These are phyloP conservation scores for Dovyalis caffra DNA, from an alignment of 345 rosid species.

Conservation along the genomic window DNA sequence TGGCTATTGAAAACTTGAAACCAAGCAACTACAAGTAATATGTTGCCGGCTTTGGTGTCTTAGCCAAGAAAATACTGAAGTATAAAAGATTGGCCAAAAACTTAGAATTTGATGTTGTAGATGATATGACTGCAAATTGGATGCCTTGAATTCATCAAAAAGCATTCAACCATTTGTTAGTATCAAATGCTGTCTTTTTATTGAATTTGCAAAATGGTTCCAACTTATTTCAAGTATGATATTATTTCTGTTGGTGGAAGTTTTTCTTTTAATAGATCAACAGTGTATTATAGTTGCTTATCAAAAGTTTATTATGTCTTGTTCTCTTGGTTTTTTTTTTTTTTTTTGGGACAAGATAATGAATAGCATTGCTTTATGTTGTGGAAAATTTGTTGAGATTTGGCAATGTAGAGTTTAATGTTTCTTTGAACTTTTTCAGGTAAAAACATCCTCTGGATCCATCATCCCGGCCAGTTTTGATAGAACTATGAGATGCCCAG, in stretches of 20 bases:
- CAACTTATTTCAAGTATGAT: not conserved
- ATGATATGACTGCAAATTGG: not conserved
- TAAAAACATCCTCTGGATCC: constrained; percentile 62
- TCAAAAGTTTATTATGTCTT: not conserved
- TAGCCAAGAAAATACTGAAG: not conserved
- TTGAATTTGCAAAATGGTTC: not conserved
- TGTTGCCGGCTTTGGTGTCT: not conserved
- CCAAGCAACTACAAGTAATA: too few species aligned
- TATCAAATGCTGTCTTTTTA: not conserved
- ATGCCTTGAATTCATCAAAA: not conserved
- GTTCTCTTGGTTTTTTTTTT: not conserved
- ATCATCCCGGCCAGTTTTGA: constrained; percentile 66
- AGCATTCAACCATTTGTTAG: not conserved
- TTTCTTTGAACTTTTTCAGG: constrained; percentile 38
- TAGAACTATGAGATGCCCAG: constrained; percentile 69
- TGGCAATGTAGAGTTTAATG: not conserved
- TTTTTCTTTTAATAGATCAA: not conserved
- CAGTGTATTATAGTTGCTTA: not conserved
- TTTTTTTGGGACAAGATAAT: not conserved
- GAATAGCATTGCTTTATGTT: not conserved
- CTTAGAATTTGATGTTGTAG: not conserved
- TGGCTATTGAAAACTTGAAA: too few species aligned
- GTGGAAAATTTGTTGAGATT: not conserved
- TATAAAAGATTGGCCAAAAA: not conserved
- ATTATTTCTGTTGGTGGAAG: not conserved